Conservation (phyloP, 306 rosid genomes). For the Quercus aquifolioides region DNA sequence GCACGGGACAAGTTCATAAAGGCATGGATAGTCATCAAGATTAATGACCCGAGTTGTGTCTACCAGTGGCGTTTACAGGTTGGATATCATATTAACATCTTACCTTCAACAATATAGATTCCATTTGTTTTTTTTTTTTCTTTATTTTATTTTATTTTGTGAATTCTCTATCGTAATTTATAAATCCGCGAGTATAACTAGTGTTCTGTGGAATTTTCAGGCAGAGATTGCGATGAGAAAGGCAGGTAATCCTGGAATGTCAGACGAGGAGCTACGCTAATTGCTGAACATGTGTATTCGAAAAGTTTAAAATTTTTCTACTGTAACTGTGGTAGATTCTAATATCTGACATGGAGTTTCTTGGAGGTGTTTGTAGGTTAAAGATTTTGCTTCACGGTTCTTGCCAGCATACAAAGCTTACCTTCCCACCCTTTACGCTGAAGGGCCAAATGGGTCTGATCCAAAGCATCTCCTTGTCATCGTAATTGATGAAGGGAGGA, state of each 20-base stretch:
- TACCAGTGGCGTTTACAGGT: constrained; percentile 93
- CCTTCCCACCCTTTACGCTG: constrained; percentile 85
- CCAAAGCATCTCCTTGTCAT: constrained; percentile 61
- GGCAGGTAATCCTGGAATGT: constrained; percentile 92
- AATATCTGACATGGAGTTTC: constrained; percentile 6
- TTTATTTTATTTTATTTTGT: neutral
- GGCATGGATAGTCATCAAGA: constrained; percentile 88
- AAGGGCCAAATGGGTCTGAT: constrained; percentile 84
- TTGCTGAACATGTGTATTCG: neutral
- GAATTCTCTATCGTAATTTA: too few species aligned
- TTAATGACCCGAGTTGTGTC: constrained; percentile 78
- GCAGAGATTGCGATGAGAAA: constrained; percentile 99
- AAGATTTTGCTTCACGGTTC: constrained; percentile 89
- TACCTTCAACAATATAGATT: neutral
- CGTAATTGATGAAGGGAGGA: constrained; percentile 87
- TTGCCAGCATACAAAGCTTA: constrained; percentile 90
- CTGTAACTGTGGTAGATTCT: neutral
- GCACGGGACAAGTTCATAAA: constrained; percentile 86
- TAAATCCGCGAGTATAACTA: neutral
- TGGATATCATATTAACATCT: constrained; percentile 4
- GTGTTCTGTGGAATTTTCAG: constrained; percentile 39
- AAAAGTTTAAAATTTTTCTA: neutral
- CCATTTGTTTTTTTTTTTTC: neutral
- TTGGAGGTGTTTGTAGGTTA: constrained; percentile 50
- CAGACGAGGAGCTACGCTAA: constrained; percentile 69